These are phyloP conservation scores for Boletellus sp. DNA, from an alignment of 768 basidiomycete genomes.

Conservation along the genomic window DNA sequence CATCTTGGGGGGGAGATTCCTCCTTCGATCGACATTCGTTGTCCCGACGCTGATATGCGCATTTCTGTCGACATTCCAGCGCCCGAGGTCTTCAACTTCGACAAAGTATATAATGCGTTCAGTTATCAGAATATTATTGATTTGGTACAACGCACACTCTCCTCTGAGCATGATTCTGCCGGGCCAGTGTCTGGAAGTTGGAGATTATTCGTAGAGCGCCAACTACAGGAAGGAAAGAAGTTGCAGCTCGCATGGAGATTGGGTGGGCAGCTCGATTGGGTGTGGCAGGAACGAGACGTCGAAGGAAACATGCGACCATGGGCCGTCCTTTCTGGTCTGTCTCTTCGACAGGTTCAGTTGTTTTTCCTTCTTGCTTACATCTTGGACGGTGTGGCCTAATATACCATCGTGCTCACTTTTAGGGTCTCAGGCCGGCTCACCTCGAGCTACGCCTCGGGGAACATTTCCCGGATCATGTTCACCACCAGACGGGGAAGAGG, in stretches of 20 bases:
- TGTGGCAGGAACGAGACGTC: constrained; percentile 69
- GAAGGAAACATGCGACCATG: constrained; percentile 60
- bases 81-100: constrained; percentile 35
- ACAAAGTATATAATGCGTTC: constrained; percentile 48
- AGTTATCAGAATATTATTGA: constrained; percentile 58
- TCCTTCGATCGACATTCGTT: constrained; percentile 60
- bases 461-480: constrained; percentile 54
- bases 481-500: constrained; percentile 37
- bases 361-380: neutral
- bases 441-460: constrained; percentile 74
- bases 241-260: constrained; percentile 79
- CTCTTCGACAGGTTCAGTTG: constrained; percentile 60
- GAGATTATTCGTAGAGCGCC: constrained; percentile 53
- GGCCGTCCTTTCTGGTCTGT: constrained; percentile 73
- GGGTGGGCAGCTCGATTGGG: constrained; percentile 79
- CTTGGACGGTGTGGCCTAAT: constrained; percentile 11
- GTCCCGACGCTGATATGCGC: constrained; percentile 62
- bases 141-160: constrained; percentile 51
- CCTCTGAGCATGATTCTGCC: constrained; percentile 37
- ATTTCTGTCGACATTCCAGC: constrained; percentile 69
- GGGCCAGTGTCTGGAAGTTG: constrained; percentile 43
- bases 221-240: constrained; percentile 50
- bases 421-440: constrained; percentile 44
- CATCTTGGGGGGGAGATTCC: constrained; percentile 73
- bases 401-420: neutral